phyloP scores from a whole-genome alignment of 2,329 filamentous ascomycete species.

The Alternaria dauci region DNA sequence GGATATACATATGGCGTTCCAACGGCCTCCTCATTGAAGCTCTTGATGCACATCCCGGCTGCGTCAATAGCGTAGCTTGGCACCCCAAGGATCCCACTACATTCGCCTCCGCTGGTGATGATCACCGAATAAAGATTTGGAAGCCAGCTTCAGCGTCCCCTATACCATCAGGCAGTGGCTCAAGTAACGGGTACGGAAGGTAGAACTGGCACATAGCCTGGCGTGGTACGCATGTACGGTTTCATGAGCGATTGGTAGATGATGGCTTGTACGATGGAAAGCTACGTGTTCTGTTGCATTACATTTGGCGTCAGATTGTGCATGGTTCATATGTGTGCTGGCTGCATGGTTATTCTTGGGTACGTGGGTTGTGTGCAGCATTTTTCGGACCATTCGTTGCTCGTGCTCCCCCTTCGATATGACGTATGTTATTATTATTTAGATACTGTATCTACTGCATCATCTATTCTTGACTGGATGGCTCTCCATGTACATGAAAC shows the following conservation, averaged over 20 bases:
- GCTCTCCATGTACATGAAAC: background rate
- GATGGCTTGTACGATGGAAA: conserved; percentile 1
- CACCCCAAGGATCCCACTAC: conserved; percentile 82
- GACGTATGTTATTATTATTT: background rate
- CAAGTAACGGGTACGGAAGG: conserved; percentile 35
- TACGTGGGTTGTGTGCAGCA: background rate
- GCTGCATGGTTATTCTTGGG: conserved; percentile 1
- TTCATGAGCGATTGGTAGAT: background rate
- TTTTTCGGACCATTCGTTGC: background rate
- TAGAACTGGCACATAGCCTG: conserved; percentile 14
- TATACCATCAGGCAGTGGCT: conserved; percentile 16
- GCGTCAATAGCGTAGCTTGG: conserved; percentile 89
- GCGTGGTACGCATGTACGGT: background rate
- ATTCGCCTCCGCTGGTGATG: conserved; percentile 92
- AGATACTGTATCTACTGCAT: background rate
- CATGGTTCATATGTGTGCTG: background rate
- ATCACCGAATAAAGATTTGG: conserved; percentile 83
- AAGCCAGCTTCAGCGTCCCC: conserved; percentile 32
- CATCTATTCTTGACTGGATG: background rate
- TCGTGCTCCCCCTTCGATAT: background rate
- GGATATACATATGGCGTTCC: conserved; percentile 90
- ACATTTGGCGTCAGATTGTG: conserved; percentile 2
- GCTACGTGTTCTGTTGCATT: conserved; percentile 4
- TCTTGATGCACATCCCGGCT: conserved; percentile 77
- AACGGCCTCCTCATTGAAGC: conserved; percentile 78